phyloP scores from a whole-genome alignment of 2,329 filamentous ascomycete species.

The Penicillium freii region DNA sequence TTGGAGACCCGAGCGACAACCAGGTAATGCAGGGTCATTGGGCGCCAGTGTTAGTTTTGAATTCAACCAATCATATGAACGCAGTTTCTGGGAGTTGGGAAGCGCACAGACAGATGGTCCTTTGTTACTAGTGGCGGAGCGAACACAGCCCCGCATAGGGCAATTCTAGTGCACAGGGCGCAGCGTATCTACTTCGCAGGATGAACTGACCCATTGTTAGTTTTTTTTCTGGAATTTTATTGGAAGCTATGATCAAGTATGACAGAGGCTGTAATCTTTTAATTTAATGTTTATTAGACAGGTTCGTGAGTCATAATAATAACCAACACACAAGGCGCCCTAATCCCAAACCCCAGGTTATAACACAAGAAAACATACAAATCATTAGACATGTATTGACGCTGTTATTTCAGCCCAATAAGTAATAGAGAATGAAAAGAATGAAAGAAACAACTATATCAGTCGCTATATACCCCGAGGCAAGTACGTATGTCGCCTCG shows the following conservation, averaged over 20 bases:
- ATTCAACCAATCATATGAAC: not conserved
- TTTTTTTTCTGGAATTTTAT: not conserved
- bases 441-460: not conserved
- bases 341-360: not conserved
- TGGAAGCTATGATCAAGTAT: not conserved
- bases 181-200: not conserved
- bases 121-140: not conserved
- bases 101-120: not conserved
- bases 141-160: constrained; percentile 4
- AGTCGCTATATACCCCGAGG: not conserved
- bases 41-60: not conserved
- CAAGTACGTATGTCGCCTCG: not conserved
- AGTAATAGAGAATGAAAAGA: not conserved
- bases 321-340: not conserved
- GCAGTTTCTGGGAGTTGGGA: not conserved
- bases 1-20: not conserved
- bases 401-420: not conserved
- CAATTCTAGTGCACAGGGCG: not conserved
- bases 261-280: not conserved
- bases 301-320: not conserved
- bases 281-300: not conserved
- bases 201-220: not conserved
- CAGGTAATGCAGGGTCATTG: not conserved
- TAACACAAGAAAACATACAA: not conserved
- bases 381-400: not conserved